Conservation (phyloP, 2,329 filamentous ascomycete genomes). For the Raffaelea ambrosiae region DNA sequence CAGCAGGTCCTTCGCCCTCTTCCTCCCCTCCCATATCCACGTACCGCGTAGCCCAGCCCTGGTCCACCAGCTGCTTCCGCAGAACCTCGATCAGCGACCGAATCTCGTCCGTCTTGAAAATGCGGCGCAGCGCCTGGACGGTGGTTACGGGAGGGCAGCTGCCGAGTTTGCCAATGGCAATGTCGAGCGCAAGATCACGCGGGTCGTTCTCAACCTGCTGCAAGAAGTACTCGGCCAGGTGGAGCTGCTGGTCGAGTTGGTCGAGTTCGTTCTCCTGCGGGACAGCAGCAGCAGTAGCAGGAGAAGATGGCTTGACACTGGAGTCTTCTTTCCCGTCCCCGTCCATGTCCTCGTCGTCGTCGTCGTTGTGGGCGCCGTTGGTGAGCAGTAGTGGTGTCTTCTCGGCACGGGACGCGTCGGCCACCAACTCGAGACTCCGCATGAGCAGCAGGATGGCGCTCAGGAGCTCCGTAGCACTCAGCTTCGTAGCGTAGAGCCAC, state of each 20-base stretch:
- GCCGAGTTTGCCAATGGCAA: constrained; percentile 62
- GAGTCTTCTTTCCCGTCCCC: constrained; percentile 15
- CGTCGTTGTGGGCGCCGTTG: constrained; percentile 23
- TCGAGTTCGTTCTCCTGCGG: constrained; percentile 56
- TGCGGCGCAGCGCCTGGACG: constrained; percentile 53
- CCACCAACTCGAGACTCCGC: constrained; percentile 56
- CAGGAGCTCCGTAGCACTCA: constrained; percentile 59
- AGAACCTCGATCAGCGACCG: constrained; percentile 65
- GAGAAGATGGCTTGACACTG: too few relatives aligned
- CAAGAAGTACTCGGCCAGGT: constrained; percentile 59
- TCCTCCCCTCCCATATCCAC: constrained; percentile 44
- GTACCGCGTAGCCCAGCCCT: constrained; percentile 68
- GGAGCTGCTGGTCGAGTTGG: constrained; percentile 55
- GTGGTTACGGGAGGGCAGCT: constrained; percentile 53
- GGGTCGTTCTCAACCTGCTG: constrained; percentile 44
- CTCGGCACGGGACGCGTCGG: constrained; percentile 28
- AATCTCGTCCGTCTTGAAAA: constrained; percentile 58
- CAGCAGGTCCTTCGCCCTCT: constrained; percentile 28
- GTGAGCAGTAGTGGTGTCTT: constrained; percentile 18
- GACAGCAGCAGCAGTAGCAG: too few relatives aligned
- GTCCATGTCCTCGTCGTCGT: constrained; percentile 13
- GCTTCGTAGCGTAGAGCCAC: constrained; percentile 56
- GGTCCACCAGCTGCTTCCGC: constrained; percentile 63
- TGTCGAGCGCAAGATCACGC: constrained; percentile 55
- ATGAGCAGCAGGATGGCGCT: constrained; percentile 59